These are phyloP conservation scores for Myxozyma udenii DNA, from an alignment of 805 yeast genomes.

Conservation along the genomic window DNA sequence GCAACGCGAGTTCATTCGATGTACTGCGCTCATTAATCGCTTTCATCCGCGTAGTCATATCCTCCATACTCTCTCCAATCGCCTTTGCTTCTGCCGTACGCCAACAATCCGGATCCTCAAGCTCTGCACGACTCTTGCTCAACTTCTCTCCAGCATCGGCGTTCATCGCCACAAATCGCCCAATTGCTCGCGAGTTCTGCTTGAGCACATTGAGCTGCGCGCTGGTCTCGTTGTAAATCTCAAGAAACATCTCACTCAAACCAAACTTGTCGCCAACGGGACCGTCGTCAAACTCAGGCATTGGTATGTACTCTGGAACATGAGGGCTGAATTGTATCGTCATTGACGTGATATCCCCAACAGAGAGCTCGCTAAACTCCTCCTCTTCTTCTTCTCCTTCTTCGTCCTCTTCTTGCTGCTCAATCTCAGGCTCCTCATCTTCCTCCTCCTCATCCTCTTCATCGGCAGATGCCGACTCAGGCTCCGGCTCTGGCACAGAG, in stretches of 20 bases:
- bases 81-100: slow-evolving; percentile 4
- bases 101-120: slow-evolving; percentile 6
- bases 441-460: not conserved
- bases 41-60: slow-evolving; percentile 2
- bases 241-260: slow-evolving; percentile 11
- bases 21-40: not conserved
- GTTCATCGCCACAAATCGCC: not conserved
- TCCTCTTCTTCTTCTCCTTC: slow-evolving; percentile 1
- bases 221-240: slow-evolving; percentile 1
- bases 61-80: slow-evolving; percentile 3
- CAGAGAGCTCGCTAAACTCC: not conserved
- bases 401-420: not conserved
- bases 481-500: too few relatives aligned
- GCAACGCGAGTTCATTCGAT: slow-evolving; percentile 3
- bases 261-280: not conserved
- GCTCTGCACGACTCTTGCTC: not conserved
- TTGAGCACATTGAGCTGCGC: slow-evolving; percentile 6
- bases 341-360: not conserved
- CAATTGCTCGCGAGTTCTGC: not conserved
- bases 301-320: slow-evolving; percentile 11
- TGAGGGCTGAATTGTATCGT: not conserved
- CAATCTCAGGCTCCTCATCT: slow-evolving; percentile 2
- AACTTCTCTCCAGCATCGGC: not conserved
- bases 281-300: not conserved
- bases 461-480: not conserved